Evolutionary conservation across 345 rosid genomes (phyloP), one percentile per base, ranked within the genome.

Genomic region (Populus pruinosa): DNA sequence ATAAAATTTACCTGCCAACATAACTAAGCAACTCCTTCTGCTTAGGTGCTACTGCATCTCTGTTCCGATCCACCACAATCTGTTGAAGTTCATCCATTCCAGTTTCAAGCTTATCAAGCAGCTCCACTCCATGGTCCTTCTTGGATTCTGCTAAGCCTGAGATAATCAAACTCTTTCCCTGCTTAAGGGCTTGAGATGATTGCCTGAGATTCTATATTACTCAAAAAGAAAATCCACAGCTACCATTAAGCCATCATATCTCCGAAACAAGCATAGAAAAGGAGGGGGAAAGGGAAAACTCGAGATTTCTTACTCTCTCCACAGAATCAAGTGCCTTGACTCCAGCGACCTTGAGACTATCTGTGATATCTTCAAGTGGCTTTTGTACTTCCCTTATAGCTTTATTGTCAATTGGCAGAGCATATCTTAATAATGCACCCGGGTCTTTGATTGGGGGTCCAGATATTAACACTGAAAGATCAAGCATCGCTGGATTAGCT

Each of bases 381-480:
- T 92, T 96, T 69, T 96, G 99, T 0, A 96, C 99, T 81, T 92
- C 94, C 83, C 99, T 89, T 50, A 92, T 87, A 78, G 99, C 96
- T 79, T 92, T 93, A 73, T 91, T 95, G 76, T 91, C 80, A 78
- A 96, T 91, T 12, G 99, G 99, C 84, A 96, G 87, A 13, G 97
- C 99, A 80, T 93, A 79, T 83, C 99, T 88, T 74, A 96, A 79
- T 69, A 96, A 80, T 43, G 94, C 93, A 61, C 85, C 96, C 0
- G 99, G 99, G 63, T 96, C 99, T 86, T 96, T 96, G 31, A 93
- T 93, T 0, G 99, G 98, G 4, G 99, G 99, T 27, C 98, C 99
- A 5, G 99, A 96, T 77, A 96, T 96, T 64, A 96, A 86, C 74
- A 96, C 96, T 1, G 94, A 87, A 17, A 95, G 78, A 72, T 95